Conservation (phyloP, 2,329 filamentous ascomycete genomes). For the Fusarium sp. region DNA sequence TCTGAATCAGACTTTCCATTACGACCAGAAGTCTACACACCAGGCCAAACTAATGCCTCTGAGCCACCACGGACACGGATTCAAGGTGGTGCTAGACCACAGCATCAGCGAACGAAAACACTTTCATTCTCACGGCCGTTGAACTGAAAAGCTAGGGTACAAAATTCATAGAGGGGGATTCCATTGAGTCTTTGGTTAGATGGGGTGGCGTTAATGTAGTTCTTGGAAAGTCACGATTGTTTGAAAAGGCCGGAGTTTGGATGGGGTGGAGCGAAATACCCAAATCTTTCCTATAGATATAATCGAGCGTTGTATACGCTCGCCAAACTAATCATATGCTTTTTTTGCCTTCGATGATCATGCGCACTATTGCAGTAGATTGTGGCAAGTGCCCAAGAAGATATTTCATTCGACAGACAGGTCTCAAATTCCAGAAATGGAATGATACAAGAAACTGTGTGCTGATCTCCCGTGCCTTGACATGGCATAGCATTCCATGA, state of each 20-base stretch:
- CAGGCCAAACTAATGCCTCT: slow-evolving; percentile 23
- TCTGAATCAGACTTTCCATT: slow-evolving; percentile 25
- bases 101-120: slow-evolving; percentile 14
- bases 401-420: not conserved
- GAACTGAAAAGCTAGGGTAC: not conserved
- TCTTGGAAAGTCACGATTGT: not conserved
- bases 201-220: slow-evolving; percentile 1
- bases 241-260: not conserved
- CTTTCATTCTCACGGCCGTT: slow-evolving; percentile 19
- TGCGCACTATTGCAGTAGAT: not conserved
- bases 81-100: slow-evolving; percentile 36
- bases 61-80: slow-evolving; percentile 44
- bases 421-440: not conserved
- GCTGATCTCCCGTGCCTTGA: not conserved
- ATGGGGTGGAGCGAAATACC: slow-evolving; percentile 16
- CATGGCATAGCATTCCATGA: slow-evolving; percentile 9
- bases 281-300: slow-evolving; percentile 3
- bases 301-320: not conserved
- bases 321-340: slow-evolving; percentile 1
- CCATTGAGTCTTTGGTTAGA: not conserved
- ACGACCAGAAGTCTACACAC: slow-evolving; percentile 23
- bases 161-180: not conserved
- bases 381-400: not conserved
- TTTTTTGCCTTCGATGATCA: not conserved
- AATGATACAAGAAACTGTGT: not conserved